Percentiles rank a stretch among this genome's conserved stretches.
phyloP scores from a whole-genome alignment of 2,329 filamentous ascomycete genomes.

The Curvularia sp. region DNA sequence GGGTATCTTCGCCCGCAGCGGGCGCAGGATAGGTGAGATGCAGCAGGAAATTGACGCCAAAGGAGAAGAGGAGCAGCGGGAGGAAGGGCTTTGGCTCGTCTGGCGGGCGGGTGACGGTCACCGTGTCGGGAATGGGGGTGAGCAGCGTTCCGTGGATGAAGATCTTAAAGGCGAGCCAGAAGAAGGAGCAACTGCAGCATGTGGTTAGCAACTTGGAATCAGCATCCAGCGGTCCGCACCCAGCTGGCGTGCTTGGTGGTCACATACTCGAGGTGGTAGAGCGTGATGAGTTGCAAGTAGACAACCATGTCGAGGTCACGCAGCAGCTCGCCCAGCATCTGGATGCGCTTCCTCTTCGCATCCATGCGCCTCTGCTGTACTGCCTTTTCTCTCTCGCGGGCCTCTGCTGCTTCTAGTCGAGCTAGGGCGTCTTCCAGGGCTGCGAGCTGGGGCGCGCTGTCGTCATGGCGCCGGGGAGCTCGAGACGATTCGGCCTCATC shows the following conservation, averaged over 20 bases:
- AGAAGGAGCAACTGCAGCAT: conserved; percentile 61
- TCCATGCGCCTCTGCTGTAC: conserved; percentile 40
- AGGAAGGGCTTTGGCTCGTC: conserved; percentile 61
- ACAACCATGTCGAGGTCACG: conserved; percentile 65
- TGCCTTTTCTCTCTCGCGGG: conserved; percentile 27
- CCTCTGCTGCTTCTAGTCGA: conserved; percentile 29
- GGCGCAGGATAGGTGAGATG: conserved; percentile 55
- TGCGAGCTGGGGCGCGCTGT: conserved; percentile 22
- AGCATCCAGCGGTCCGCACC: background rate
- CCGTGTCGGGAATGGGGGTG: conserved; percentile 63
- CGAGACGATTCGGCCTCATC: conserved; percentile 50
- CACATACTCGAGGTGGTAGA: conserved; percentile 69
- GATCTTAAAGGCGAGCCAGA: conserved; percentile 63
- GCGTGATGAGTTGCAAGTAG: conserved; percentile 66
- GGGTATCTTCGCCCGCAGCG: conserved; percentile 55
- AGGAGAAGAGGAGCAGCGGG: conserved; percentile 61
- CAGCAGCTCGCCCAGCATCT: conserved; percentile 61
- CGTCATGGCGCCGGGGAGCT: conserved; percentile 32
- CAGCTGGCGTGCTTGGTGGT: conserved; percentile 1
- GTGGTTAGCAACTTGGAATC: background rate
- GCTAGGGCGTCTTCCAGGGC: conserved; percentile 23
- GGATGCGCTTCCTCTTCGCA: conserved; percentile 47
- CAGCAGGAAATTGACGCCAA: conserved; percentile 62
- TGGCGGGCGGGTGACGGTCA: conserved; percentile 53
- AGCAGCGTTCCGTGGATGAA: conserved; percentile 65